Evolutionary conservation across 2,329 filamentous ascomycete species (phyloP).

Genomic region (Venturia nashicola): DNA sequence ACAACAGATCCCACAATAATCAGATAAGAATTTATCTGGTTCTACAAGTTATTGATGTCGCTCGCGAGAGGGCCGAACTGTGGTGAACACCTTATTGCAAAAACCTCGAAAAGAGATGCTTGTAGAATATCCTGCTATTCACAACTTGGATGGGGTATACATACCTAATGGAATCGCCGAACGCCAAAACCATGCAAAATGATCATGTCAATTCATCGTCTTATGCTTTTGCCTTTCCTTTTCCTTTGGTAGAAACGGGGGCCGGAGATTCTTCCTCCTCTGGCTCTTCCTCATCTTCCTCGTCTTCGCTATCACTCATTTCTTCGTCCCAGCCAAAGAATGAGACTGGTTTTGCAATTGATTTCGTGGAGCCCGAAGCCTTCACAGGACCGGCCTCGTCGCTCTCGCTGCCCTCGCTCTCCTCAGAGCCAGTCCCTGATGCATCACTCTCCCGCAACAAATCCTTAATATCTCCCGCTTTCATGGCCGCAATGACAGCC

Average conservation of each 20-base stretch:
- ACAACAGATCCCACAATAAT: too few species aligned
- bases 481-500: slow-evolving; percentile 60
- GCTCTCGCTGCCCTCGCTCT: slow-evolving; percentile 9
- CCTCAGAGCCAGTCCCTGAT: slow-evolving; percentile 17
- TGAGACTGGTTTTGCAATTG: slow-evolving; percentile 26
- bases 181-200: slow-evolving; percentile 1
- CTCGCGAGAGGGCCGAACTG: neutral
- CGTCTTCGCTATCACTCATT: slow-evolving; percentile 35
- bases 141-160: neutral
- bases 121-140: neutral
- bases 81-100: neutral
- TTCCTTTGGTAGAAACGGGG: slow-evolving; percentile 2
- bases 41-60: neutral
- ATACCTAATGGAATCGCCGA: neutral
- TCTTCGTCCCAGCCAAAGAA: slow-evolving; percentile 74
- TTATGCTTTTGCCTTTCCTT: slow-evolving; percentile 1
- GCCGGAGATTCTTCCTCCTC: slow-evolving; percentile 9
- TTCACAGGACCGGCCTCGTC: slow-evolving; percentile 13
- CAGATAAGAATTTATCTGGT: too few species aligned
- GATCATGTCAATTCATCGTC: neutral
- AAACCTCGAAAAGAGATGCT: neutral
- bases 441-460: slow-evolving; percentile 28
- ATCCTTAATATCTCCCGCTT: slow-evolving; percentile 38
- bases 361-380: slow-evolving; percentile 16
- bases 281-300: slow-evolving; percentile 23